Evolutionary conservation across 768 basidiomycete genomes (phyloP).

Genomic region (Mycena chlorophos): DNA sequence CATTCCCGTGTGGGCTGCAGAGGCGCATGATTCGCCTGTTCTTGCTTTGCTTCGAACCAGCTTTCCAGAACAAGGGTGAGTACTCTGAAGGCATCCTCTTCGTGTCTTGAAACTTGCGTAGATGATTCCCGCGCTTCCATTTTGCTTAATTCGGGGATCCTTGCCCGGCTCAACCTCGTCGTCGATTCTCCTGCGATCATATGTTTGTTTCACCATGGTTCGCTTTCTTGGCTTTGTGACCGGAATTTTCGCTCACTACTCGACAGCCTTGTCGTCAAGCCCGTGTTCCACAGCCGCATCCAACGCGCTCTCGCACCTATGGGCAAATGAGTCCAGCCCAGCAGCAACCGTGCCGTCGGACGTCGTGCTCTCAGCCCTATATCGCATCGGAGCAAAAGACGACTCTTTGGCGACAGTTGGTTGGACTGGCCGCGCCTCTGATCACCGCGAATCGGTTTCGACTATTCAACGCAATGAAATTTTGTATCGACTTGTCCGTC

Average conservation of each 20-base stretch:
- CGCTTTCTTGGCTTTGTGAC: constrained; percentile 11
- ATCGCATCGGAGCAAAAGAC: constrained; percentile 46
- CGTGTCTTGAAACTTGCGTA: constrained; percentile 21
- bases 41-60: constrained; percentile 9
- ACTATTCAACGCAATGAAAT: constrained; percentile 30
- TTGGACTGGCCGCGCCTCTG: constrained; percentile 24
- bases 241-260: constrained; percentile 19
- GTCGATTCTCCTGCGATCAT: constrained; percentile 33
- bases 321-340: constrained; percentile 23
- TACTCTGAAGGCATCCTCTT: background rate
- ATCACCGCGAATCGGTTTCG: constrained; percentile 18
- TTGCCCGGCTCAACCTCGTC: constrained; percentile 35
- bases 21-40: constrained; percentile 1
- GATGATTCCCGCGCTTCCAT: constrained; percentile 41
- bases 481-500: constrained; percentile 42
- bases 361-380: constrained; percentile 38
- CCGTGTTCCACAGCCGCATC: constrained; percentile 30
- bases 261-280: constrained; percentile 30
- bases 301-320: constrained; percentile 35
- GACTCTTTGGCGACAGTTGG: constrained; percentile 35
- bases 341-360: constrained; percentile 34
- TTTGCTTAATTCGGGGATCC: constrained; percentile 43
- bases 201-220: constrained; percentile 48
- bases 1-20: constrained; percentile 2
- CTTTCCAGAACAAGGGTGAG: constrained; percentile 3